Evolutionary conservation across 495 filamentous ascomycete species (phyloP), one percentile per base, ranked within the genome.

Genomic region (Astrothelium subdiscretum): DNA sequence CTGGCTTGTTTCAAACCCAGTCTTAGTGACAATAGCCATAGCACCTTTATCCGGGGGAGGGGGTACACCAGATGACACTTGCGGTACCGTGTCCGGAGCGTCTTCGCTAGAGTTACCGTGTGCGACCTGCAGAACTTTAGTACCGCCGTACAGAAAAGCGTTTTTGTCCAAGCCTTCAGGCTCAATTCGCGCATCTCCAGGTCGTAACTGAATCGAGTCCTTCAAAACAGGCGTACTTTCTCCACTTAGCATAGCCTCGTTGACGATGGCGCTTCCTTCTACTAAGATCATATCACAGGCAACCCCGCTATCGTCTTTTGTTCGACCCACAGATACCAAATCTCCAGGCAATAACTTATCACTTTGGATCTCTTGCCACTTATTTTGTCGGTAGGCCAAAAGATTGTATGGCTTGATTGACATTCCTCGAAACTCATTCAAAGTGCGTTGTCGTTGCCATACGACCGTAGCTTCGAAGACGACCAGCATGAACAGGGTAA

Each of bases 381-480:
- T 89, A 62, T 86, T 85, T 64, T 87, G 77, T 27, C 94, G 83
- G 72, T 87, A 94, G 6, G 95, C 95, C 81, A 85, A 95, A 62
- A 97, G 83, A 66, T 91, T 85, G 74, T 97, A 97, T 4, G 94
- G 94, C 78, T 97, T 92, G 77, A 99, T 97, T 80, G 88, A 96
- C 94, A 99, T 99, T 63, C 92, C 90, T 57, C 94, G 90, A 78
- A 99, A 99, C 73, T 99, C 94, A 68, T 80, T 92, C 66, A 99
- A 73, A n/a, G 94, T 97, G 62, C 92, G 83, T 79, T 99, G 94
- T 63, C 94, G 85, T 77, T 99, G 94, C 94, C 94, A 99, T 12
- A 99, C 94, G 20, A 99, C 94, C 8, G 94, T 99, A 73, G 92
- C 96, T 78, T 99, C 94, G 71, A 99, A 99, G 52, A 83, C 87